Conservation (phyloP, 2,329 filamentous ascomycete genomes). For the Phialemoniopsis sp. region DNA sequence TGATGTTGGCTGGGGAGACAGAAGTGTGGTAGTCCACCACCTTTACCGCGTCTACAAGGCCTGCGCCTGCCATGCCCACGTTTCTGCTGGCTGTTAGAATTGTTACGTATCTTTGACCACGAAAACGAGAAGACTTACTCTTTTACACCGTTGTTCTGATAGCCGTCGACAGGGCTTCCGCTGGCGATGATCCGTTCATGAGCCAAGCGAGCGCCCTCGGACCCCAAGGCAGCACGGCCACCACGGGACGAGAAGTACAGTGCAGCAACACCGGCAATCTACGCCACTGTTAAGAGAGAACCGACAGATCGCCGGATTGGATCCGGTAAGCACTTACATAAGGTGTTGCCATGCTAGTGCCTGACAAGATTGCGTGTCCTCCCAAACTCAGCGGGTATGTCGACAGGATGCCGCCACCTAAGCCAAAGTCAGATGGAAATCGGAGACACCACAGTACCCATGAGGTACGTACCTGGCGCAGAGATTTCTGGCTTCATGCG, state of each 20-base stretch:
- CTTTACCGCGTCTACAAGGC: conserved; percentile 9
- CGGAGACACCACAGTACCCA: no score
- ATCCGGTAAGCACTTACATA: no score
- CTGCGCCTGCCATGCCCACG: conserved; percentile 7
- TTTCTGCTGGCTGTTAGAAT: no score
- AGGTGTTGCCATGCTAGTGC: conserved; percentile 46
- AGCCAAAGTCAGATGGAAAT: no score
- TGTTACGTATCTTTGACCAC: no score
- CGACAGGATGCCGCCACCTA: conserved; percentile 38
- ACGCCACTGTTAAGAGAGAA: no score
- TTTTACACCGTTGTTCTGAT: no score
- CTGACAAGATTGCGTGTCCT: no score
- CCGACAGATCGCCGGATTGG: no score
- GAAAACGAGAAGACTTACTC: no score
- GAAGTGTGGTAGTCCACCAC: conserved; percentile 5
- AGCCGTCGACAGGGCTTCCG: no score
- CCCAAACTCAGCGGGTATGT: conserved; percentile 38
- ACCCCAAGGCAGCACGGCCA: conserved; percentile 23
- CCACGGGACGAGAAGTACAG: conserved; percentile 28
- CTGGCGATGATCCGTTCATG: conserved; percentile 25
- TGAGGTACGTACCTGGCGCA: no score
- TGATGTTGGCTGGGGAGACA: conserved; percentile 2
- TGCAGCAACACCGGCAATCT: conserved; percentile 37
- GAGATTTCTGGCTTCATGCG: conserved; percentile 37
- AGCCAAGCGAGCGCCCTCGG: conserved; percentile 20